phyloP scores from a whole-genome alignment of 805 yeast genomes.

The Metschnikowia matae region DNA sequence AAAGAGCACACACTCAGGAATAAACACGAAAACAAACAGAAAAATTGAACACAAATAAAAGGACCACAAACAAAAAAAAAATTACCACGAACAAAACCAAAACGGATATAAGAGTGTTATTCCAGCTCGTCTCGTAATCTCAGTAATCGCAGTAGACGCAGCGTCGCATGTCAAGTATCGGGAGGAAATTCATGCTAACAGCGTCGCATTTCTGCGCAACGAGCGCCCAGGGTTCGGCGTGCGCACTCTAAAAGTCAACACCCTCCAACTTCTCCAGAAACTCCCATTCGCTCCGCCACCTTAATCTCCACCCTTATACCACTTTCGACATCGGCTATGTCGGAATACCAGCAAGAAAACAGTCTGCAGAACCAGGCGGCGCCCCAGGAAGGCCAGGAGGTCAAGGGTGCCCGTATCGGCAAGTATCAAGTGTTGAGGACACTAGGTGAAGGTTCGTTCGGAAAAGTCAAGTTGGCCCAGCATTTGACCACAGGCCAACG shows the following conservation, averaged over 20 bases:
- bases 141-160: no score
- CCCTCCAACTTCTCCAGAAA: neutral
- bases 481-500: conserved; percentile 88
- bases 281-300: neutral
- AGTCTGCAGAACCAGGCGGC: conserved; percentile 2
- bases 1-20: no score
- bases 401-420: conserved; percentile 60
- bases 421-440: conserved; percentile 91
- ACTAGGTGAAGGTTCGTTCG: conserved; percentile 94
- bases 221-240: neutral
- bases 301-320: conserved; percentile 1
- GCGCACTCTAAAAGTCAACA: conserved; percentile 5
- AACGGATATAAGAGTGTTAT: no score
- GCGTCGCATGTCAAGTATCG: no score
- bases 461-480: conserved; percentile 88
- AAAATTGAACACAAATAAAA: no score
- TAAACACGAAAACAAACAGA: no score
- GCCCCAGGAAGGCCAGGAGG: conserved; percentile 16
- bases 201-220: neutral
- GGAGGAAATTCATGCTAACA: neutral
- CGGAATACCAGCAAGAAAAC: conserved; percentile 11
- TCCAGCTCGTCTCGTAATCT: no score
- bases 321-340: conserved; percentile 7
- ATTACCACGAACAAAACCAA: no score
- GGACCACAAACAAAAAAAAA: no score